Evolutionary conservation across 495 filamentous ascomycete genomes (phyloP).

Genomic region (Elasticomyces elasticus): DNA sequence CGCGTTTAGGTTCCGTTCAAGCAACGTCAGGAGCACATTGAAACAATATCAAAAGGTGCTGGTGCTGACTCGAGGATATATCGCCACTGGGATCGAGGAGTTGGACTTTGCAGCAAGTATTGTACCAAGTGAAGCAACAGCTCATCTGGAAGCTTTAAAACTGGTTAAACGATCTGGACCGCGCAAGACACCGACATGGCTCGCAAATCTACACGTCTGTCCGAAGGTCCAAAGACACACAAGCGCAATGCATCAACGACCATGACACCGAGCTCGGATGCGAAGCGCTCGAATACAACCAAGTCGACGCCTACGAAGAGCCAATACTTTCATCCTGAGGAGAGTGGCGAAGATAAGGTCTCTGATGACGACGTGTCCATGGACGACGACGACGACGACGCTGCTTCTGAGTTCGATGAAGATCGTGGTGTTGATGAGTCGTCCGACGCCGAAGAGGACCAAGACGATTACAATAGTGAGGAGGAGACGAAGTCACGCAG

Average conservation of each 20-base stretch:
- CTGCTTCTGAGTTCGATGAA: conserved; percentile 26
- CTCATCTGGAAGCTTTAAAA: no score
- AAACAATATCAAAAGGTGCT: no score
- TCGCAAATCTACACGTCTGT: conserved; percentile 12
- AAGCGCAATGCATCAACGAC: conserved; percentile 28
- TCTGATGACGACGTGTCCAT: conserved; percentile 18
- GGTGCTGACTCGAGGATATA: no score
- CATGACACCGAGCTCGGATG: conserved; percentile 24
- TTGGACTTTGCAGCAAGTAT: no score
- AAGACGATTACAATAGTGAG: conserved; percentile 27
- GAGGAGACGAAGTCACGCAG: conserved; percentile 25
- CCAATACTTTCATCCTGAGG: conserved; percentile 40
- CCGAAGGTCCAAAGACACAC: conserved; percentile 1
- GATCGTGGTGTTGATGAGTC: conserved; percentile 18
- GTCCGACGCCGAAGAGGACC: conserved; percentile 22
- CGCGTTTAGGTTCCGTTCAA: no score
- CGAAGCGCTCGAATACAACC: conserved; percentile 39
- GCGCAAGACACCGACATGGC: conserved; percentile 4
- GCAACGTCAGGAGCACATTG: no score
- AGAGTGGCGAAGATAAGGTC: conserved; percentile 20
- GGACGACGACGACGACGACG: conserved; percentile 30
- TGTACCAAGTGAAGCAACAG: no score
- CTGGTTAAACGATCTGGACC: background rate
- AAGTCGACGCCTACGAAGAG: conserved; percentile 48
- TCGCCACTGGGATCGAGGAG: no score